Percentiles rank a stretch among this genome's conserved stretches.
phyloP scores from a whole-genome alignment of 139 green algal species.

The Chlamydomonas asymmetrica region DNA sequence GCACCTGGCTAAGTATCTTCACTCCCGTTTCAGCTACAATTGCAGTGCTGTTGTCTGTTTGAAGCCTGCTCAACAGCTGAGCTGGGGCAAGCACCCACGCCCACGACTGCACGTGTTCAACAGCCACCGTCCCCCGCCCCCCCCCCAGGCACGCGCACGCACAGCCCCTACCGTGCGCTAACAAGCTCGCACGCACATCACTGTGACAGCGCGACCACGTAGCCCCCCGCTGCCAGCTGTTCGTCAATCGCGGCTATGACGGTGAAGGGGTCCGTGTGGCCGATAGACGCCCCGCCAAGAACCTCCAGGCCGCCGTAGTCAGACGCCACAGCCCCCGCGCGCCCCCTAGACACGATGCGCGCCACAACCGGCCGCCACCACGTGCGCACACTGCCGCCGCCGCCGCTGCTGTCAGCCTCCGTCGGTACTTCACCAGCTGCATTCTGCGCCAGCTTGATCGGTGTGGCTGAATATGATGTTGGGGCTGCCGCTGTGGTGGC shows the following conservation, averaged over 20 bases:
- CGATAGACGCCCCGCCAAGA: constrained; percentile 77
- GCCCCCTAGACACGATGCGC: constrained; percentile 70
- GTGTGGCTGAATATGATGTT: neutral
- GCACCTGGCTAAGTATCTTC: too few relatives aligned
- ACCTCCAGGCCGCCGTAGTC: constrained; percentile 86
- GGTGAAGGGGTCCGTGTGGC: constrained; percentile 77
- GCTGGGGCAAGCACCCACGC: too few relatives aligned
- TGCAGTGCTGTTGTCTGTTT: too few relatives aligned
- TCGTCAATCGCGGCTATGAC: constrained; percentile 34
- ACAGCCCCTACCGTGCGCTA: too few relatives aligned
- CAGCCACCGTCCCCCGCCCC: too few relatives aligned
- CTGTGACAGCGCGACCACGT: neutral
- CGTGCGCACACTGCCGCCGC: neutral
- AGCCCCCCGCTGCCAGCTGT: constrained; percentile 8
- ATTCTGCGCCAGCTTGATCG: neutral
- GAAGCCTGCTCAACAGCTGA: too few relatives aligned
- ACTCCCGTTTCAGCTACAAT: too few relatives aligned
- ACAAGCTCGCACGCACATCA: too few relatives aligned
- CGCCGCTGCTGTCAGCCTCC: neutral
- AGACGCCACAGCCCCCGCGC: constrained; percentile 52
- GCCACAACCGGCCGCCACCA: constrained; percentile 41
- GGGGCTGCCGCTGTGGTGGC: neutral
- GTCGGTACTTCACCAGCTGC: neutral
- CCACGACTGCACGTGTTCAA: too few relatives aligned
- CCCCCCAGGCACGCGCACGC: too few relatives aligned